Conservation (phyloP, 768 basidiomycete genomes). For the Leccinum obscurum region DNA sequence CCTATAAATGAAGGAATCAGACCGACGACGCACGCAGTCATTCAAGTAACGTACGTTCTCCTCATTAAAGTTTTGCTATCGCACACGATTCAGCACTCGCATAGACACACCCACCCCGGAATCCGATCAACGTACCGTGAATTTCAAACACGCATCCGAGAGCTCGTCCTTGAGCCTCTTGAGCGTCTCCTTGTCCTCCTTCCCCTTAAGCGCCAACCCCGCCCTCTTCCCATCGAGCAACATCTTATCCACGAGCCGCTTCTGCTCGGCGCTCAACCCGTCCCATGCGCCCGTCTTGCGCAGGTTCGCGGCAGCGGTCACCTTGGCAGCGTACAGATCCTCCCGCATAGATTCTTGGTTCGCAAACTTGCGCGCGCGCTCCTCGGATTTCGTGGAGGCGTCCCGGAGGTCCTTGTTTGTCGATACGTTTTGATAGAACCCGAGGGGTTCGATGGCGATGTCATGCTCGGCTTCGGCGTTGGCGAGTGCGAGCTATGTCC, state of each 20-base stretch:
- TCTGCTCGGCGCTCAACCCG: constrained; percentile 63
- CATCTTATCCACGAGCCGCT: constrained; percentile 78
- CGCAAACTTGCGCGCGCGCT: constrained; percentile 60
- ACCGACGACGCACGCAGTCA: neutral
- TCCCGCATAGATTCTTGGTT: constrained; percentile 79
- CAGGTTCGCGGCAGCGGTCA: constrained; percentile 66
- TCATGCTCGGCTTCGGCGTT: constrained; percentile 59
- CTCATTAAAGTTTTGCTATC: constrained; percentile 74
- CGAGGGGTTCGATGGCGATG: constrained; percentile 52
- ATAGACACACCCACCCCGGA: too few species aligned
- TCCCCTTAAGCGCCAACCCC: constrained; percentile 72
- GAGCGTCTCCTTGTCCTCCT: constrained; percentile 53
- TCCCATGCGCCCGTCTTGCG: constrained; percentile 60
- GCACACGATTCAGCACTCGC: neutral
- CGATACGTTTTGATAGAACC: constrained; percentile 82
- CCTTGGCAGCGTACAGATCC: constrained; percentile 74
- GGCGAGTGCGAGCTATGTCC: constrained; percentile 53
- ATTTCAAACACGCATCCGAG: constrained; percentile 69
- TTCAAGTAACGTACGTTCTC: constrained; percentile 55
- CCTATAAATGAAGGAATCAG: constrained; percentile 40
- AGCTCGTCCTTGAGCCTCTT: constrained; percentile 71
- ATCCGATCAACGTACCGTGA: constrained; percentile 33
- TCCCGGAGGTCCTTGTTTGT: constrained; percentile 71
- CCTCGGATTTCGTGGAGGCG: constrained; percentile 72
- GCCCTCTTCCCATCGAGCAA: constrained; percentile 73